Evolutionary conservation across 768 basidiomycete species (phyloP).

Genomic region (Boletus rufocinnamomeus): DNA sequence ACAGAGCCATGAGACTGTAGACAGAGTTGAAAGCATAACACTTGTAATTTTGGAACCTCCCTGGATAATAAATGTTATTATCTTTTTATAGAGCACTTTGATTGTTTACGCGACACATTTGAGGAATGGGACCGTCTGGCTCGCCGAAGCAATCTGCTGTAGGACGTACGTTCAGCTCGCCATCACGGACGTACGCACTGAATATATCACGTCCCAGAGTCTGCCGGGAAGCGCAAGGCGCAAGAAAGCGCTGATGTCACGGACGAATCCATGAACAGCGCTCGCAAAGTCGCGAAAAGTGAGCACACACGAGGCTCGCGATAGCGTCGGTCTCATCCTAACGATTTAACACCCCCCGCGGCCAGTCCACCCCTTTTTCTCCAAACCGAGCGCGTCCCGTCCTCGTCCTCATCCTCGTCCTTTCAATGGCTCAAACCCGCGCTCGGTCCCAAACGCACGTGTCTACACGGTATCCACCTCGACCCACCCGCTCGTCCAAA

Average conservation of each 20-base stretch:
- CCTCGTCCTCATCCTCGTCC: conserved; percentile 14
- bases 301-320: conserved; percentile 4
- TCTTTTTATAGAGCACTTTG: conserved; percentile 17
- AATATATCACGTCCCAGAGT: conserved; percentile 5
- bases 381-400: conserved; percentile 25
- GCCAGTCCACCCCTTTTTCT: conserved; percentile 48
- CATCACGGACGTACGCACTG: neutral
- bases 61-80: conserved; percentile 21
- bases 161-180: conserved; percentile 16
- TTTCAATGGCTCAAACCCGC: conserved; percentile 39
- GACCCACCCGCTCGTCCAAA: conserved; percentile 44
- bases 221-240: conserved; percentile 23
- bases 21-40: neutral
- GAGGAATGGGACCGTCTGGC: conserved; percentile 11
- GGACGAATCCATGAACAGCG: conserved; percentile 17
- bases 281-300: conserved; percentile 32
- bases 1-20: conserved; percentile 13
- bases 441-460: conserved; percentile 38
- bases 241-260: conserved; percentile 14
- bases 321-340: neutral
- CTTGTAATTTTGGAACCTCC: conserved; percentile 19
- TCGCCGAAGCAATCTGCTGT: conserved; percentile 4
- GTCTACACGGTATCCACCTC: conserved; percentile 38
- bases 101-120: conserved; percentile 12
- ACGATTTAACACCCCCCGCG: neutral